Conservation (phyloP, 257 asterid genomes). For the Osmanthus fragrans region DNA sequence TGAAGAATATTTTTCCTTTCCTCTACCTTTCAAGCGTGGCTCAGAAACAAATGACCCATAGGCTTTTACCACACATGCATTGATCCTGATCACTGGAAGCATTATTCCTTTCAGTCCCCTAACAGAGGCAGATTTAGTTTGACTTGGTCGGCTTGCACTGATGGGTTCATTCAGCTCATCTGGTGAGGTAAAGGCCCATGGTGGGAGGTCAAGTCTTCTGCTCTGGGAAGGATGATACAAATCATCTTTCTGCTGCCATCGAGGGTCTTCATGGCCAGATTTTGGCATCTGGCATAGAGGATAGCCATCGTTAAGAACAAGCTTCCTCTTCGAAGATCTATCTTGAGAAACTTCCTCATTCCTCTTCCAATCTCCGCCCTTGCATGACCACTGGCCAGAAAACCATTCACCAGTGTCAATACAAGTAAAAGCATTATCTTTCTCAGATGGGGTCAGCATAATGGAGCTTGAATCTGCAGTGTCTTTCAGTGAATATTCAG, state of each 20-base stretch:
- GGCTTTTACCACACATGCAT: conserved; percentile 95
- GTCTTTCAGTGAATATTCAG: conserved; percentile 45
- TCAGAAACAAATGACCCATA: conserved; percentile 84
- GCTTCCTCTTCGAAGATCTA: conserved; percentile 68
- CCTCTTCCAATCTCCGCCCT: conserved; percentile 98
- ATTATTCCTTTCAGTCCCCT: conserved; percentile 78
- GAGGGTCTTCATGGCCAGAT: conserved; percentile 85
- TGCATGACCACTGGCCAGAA: conserved; percentile 83
- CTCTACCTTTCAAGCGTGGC: conserved; percentile 67
- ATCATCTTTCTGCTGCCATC: conserved; percentile 83
- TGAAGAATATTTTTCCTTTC: conserved; percentile 66
- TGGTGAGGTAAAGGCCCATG: conserved; percentile 82
- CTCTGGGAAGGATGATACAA: conserved; percentile 66
- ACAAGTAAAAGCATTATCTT: conserved; percentile 42
- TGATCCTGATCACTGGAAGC: conserved; percentile 94
- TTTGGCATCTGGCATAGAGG: conserved; percentile 88
- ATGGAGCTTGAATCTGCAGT: conserved; percentile 45
- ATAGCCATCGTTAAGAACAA: conserved; percentile 83
- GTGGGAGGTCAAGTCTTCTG: conserved; percentile 80
- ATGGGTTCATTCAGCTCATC: conserved; percentile 75
- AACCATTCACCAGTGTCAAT: conserved; percentile 47
- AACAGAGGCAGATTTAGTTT: conserved; percentile 46
- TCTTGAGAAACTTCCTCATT: conserved; percentile 75
- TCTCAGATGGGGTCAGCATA: conserved; percentile 38
- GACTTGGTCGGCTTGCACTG: conserved; percentile 43